Evolutionary conservation across 192 early-diverging fungal genomes (phyloP), one percentile per base, ranked within the genome.

Genomic region (Glomus cerebriforme): DNA sequence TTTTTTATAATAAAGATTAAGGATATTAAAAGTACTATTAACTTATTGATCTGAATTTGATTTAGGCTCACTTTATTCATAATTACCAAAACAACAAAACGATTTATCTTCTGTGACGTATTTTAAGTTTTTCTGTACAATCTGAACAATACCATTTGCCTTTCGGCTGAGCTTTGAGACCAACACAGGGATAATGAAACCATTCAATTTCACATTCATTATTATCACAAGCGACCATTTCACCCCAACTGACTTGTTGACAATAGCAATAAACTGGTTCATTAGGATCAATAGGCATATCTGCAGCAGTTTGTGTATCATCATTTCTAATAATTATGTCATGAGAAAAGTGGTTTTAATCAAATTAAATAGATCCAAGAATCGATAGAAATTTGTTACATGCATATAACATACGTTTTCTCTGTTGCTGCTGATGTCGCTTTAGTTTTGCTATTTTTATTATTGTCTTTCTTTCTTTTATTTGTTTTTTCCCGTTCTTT

Each of bases 241-340:
- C 97, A 17, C 98, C 98, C 79, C 90, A 99, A 8, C 95, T 96
- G 17, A 98, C 95, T 84, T 96, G 95, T 43, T 95, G 87, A 75
- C 98, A 99, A 81, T 95, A 96, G 79, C 98, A 99, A 84, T 99
- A 99, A 24, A 92, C 87, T 1, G 96, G 97, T 85, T 99, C 98
- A 80, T 97, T 96, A 0, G 98, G 97, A 86, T 99, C 97, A 74
- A 98, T 95, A 0, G 95, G 89, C 83, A 95, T 83, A 45, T 93
- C 92, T 34, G 88, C 75, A 15, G 75, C 35, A 2, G 59, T 72
- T 49, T 54, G 39, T 75, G 70, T 80, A 81, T 32, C 81, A 75
- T n/a, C 78, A 35, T n/a, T 79, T 84, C 45, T 68, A 76, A 13
- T 67, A 34, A 9, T 17, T 34, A 34, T 35, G 10, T 29, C 19